Base-by-base conservation (phyloP, 2,329 filamentous ascomycete genomes). In the Hypoxylon sp. region DNA sequence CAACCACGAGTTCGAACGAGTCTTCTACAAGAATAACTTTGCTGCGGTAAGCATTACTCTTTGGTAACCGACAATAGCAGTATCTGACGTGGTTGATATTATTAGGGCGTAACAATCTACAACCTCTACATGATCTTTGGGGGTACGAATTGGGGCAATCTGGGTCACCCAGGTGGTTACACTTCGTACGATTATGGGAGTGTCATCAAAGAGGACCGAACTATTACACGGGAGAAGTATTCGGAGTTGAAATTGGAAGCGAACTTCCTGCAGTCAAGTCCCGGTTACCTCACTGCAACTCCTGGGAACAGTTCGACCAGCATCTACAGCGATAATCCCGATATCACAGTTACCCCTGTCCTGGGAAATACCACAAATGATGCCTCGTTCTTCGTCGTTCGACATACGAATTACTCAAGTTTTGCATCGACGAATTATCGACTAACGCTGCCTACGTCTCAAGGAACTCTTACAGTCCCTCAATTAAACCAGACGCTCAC, bases 61-160 rank as follows among this genome's bases (percentile, higher is more conserved):
- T n/a, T 2, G 14, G 11, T 14, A 7, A 31, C 5, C 13, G 1
- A 7, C 25, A 2, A 54, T 4, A 53, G 40, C 27, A 25, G 3
- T 10, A 17, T 48, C 50, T 61, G 49, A 54, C 10, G 14, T 20
- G 20, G 3, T 20, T 37, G 11, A 42, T 13, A n/a, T 14, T 27
- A 22, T 14, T 35, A 68, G 73, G 90, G 90, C 0, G 86, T 90
- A 2, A 89, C 87, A 0, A 87, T 95, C 6, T 82, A 94, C 64
- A 94, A 90, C 72, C 86, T 86, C 2, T 75, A 75, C 56, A 75
- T 75, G 73, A 89, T 87, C 0, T 92, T 86, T 69, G 93, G 93
- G 14, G 93, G 92, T 2, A 95, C 93, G 0, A 96, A 96, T 75
- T 96, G 92, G 93, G 93, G 93, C 0, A 95, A 94, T 68, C 79